These are phyloP conservation scores for Populus euphratica DNA, from an alignment of 345 rosid genomes.

Conservation along the genomic window DNA sequence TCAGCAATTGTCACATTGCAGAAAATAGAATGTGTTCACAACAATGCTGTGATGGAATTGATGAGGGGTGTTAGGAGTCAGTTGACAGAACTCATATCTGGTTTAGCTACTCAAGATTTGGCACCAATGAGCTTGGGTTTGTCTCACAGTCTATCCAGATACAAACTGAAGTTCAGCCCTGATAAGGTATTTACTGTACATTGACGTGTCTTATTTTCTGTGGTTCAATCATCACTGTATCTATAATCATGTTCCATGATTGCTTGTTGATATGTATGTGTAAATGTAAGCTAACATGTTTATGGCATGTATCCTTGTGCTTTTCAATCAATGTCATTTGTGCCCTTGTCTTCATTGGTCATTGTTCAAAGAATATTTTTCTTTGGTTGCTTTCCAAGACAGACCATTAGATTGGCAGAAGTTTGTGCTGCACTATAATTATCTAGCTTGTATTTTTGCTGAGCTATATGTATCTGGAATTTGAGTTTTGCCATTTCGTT, in stretches of 20 bases:
- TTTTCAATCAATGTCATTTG: not conserved
- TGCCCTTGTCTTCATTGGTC: not conserved
- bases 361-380: not conserved
- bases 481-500: not conserved
- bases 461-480: not conserved
- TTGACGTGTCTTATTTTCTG: not conserved
- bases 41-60: slow-evolving; percentile 82
- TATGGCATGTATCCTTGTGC: not conserved
- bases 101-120: slow-evolving; percentile 69
- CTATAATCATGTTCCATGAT: not conserved
- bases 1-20: slow-evolving; percentile 26
- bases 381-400: not conserved
- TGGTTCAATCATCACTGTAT: not conserved
- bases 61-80: slow-evolving; percentile 84
- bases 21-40: slow-evolving; percentile 94
- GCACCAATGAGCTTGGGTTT: slow-evolving; percentile 96
- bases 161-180: slow-evolving; percentile 84
- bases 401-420: not conserved
- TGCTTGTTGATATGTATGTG: not conserved
- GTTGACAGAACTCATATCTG: slow-evolving; percentile 78
- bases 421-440: not conserved
- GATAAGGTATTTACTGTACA: slow-evolving; percentile 58
- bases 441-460: not conserved
- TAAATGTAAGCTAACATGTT: not conserved
- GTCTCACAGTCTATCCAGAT: slow-evolving; percentile 88